These are phyloP conservation scores for Colletotrichum sp. DNA, from an alignment of 2,329 filamentous ascomycete genomes.

Conservation along the genomic window DNA sequence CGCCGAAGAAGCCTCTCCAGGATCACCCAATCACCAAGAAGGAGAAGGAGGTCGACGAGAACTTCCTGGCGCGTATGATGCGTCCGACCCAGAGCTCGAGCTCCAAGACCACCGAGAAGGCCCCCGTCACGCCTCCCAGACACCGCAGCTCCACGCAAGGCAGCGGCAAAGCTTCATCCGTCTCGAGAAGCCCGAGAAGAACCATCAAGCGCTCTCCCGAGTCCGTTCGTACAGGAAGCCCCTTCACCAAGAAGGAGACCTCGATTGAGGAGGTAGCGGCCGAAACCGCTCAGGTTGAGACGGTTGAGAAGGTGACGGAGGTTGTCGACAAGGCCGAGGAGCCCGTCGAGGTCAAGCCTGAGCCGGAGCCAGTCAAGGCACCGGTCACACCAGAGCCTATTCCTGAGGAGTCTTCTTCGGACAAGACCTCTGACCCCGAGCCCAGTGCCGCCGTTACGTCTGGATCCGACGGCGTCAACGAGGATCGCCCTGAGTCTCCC, in stretches of 20 bases:
- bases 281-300: slow-evolving; percentile 20
- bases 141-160: slow-evolving; percentile 32
- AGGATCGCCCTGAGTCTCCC: neutral
- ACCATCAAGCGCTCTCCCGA: slow-evolving; percentile 22
- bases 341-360: neutral
- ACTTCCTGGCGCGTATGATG: slow-evolving; percentile 84
- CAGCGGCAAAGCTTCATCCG: slow-evolving; percentile 26
- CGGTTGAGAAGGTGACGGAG: slow-evolving; percentile 20
- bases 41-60: slow-evolving; percentile 65
- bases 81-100: slow-evolving; percentile 74
- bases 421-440: slow-evolving; percentile 9
- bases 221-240: slow-evolving; percentile 4
- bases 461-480: neutral
- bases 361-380: neutral
- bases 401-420: neutral
- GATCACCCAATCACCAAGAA: slow-evolving; percentile 52
- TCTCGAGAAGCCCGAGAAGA: slow-evolving; percentile 17
- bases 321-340: slow-evolving; percentile 21
- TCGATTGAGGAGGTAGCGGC: neutral
- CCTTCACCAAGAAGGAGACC: neutral
- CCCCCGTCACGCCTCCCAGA: slow-evolving; percentile 52
- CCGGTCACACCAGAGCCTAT: slow-evolving; percentile 9
- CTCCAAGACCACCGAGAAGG: slow-evolving; percentile 71
- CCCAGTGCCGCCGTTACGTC: neutral
- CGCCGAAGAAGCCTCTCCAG: slow-evolving; percentile 61